A percentile compares a stretch with the other conserved stretches of the same genome.
phyloP scores from a whole-genome alignment of 768 basidiomycete genomes.

The Crassisporium funariophilum region DNA sequence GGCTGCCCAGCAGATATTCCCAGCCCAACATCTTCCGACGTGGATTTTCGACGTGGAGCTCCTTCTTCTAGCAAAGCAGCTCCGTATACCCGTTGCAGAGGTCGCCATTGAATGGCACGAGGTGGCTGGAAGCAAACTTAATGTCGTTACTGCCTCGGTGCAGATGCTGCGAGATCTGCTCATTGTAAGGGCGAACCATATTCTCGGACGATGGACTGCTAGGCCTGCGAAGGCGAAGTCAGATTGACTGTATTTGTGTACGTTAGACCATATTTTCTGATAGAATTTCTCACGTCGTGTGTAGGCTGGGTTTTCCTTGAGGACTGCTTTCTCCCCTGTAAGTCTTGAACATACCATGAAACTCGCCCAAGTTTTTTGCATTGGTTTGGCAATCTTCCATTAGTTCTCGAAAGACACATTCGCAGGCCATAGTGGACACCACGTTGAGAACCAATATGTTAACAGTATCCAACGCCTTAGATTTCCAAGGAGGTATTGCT shows the following conservation, averaged over 20 bases:
- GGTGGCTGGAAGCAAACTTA: conserved; percentile 89
- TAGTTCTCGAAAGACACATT: no score
- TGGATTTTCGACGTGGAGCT: conserved; percentile 99
- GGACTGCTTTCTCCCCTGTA: no score
- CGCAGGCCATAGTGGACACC: no score
- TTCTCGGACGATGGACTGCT: conserved; percentile 74
- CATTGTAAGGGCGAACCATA: conserved; percentile 79
- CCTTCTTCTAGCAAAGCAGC: conserved; percentile 78
- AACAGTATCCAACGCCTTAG: no score
- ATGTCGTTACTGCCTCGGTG: conserved; percentile 79
- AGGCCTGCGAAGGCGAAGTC: conserved; percentile 25
- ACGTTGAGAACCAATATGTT: no score
- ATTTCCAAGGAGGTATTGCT: no score
- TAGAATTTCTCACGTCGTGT: background rate
- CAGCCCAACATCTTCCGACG: conserved; percentile 80
- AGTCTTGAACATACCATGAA: no score
- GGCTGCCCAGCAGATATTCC: conserved; percentile 83
- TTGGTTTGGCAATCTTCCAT: no score
- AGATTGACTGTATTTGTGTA: conserved; percentile 18
- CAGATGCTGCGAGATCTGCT: conserved; percentile 90
- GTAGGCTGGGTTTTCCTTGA: no score
- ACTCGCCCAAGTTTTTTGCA: no score
- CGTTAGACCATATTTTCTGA: background rate
- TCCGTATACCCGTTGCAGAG: conserved; percentile 78
- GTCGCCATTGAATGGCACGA: conserved; percentile 94